These are phyloP conservation scores for Alternaria sp. DNA, from an alignment of 2,329 filamentous ascomycete species.

Conservation along the genomic window DNA sequence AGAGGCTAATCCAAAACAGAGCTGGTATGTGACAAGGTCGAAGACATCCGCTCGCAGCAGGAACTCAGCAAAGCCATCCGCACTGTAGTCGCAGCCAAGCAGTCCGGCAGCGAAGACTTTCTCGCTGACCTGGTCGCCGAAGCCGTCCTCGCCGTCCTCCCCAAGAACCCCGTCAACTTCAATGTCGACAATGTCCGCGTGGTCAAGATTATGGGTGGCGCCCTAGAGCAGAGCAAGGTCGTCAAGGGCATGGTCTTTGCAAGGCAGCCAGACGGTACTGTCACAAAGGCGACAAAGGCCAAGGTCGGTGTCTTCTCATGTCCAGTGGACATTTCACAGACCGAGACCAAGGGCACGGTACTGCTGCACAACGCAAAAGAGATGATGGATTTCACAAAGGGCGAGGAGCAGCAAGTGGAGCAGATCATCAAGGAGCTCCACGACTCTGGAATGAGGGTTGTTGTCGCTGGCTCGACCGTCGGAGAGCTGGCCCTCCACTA, in stretches of 20 bases:
- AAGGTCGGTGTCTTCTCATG: slow-evolving; percentile 98
- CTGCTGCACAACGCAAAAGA: slow-evolving; percentile 96
- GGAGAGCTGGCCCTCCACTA: slow-evolving; percentile 97
- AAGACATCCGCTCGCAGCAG: slow-evolving; percentile 78
- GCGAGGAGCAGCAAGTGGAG: slow-evolving; percentile 93
- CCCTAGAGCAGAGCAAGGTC: slow-evolving; percentile 90
- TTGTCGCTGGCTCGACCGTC: slow-evolving; percentile 91
- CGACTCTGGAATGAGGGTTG: slow-evolving; percentile 89
- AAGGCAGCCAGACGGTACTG: slow-evolving; percentile 84
- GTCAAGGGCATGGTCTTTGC: slow-evolving; percentile 99
- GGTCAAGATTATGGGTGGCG: slow-evolving; percentile 99
- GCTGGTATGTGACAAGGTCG: slow-evolving; percentile 88
- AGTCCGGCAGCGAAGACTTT: slow-evolving; percentile 90
- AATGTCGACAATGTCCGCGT: slow-evolving; percentile 99
- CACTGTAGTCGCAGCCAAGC: slow-evolving; percentile 96
- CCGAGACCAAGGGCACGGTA: slow-evolving; percentile 98
- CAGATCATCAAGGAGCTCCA: slow-evolving; percentile 91
- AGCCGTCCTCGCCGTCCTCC: slow-evolving; percentile 82
- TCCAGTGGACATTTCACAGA: slow-evolving; percentile 93
- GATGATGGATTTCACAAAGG: slow-evolving; percentile 98
- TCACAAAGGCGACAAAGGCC: slow-evolving; percentile 91
- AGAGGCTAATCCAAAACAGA: slow-evolving; percentile 57
- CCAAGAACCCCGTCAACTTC: slow-evolving; percentile 95
- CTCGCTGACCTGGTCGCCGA: slow-evolving; percentile 88
- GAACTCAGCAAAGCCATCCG: slow-evolving; percentile 95